Evolutionary conservation across 257 asterid species (phyloP).

Genomic region (Cinchona pubescens): DNA sequence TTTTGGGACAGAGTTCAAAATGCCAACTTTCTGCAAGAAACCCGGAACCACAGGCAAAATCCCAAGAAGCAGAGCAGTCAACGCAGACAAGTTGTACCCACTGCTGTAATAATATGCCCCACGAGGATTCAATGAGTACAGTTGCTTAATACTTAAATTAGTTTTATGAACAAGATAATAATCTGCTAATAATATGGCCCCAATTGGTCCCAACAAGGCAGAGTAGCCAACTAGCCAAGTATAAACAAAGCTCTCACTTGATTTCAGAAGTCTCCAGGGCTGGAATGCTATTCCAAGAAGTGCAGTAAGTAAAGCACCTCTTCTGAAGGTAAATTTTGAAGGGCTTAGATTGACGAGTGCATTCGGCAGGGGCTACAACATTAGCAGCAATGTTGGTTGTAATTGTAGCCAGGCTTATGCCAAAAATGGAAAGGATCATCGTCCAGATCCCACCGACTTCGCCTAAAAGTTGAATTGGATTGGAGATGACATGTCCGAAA

Average conservation of each 20-base stretch:
- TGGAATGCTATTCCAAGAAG: conserved; percentile 74
- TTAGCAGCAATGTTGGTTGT: conserved; percentile 96
- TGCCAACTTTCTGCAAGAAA: conserved; percentile 63
- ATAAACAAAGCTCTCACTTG: conserved; percentile 87
- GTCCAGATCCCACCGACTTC: conserved; percentile 67
- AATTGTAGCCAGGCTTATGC: conserved; percentile 70
- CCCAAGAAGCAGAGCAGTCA: conserved; percentile 57
- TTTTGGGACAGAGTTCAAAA: conserved; percentile 37
- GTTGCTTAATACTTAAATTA: conserved; percentile 41
- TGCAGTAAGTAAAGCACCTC: conserved; percentile 75
- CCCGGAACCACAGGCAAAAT: conserved; percentile 89
- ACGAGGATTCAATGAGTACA: conserved; percentile 48
- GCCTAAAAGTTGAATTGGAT: conserved; percentile 71
- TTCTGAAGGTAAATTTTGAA: conserved; percentile 56
- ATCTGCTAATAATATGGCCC: conserved; percentile 61
- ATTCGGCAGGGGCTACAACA: conserved; percentile 90
- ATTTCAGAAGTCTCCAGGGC: conserved; percentile 82
- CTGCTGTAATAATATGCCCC: conserved; percentile 67
- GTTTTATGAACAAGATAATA: conserved; percentile 48
- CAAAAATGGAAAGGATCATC: conserved; percentile 57
- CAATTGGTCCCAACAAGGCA: conserved; percentile 82
- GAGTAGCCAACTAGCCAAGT: conserved; percentile 91
- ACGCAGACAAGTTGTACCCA: conserved; percentile 64
- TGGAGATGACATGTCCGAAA: conserved; percentile 65
- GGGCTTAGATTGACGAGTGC: conserved; percentile 83